Conservation (phyloP, 441 rosid genomes). For the Flueggea neowawraea region DNA sequence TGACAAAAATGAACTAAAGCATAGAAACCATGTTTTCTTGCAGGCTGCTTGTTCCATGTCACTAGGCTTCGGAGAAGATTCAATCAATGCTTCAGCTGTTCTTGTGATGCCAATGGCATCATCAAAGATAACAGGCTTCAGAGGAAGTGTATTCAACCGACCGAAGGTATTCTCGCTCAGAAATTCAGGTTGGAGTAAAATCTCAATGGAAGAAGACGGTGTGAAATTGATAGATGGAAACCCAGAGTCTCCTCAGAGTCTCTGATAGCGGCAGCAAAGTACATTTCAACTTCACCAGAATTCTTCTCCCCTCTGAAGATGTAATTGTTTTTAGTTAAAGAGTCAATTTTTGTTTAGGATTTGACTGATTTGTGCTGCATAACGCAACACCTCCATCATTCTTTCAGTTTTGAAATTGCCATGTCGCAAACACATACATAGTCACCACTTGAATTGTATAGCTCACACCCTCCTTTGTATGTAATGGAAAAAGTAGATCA, state of each 20-base stretch:
- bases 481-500: neutral
- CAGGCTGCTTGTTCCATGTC: slow-evolving; percentile 72
- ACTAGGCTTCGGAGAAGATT: slow-evolving; percentile 85
- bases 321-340: slow-evolving; percentile 1
- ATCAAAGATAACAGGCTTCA: slow-evolving; percentile 86
- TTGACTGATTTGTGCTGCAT: slow-evolving; percentile 9
- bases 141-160: slow-evolving; percentile 68
- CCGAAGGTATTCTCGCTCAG: slow-evolving; percentile 62
- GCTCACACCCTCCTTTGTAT: neutral
- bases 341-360: slow-evolving; percentile 16
- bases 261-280: slow-evolving; percentile 11
- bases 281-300: too few species aligned
- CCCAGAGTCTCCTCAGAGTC: slow-evolving; percentile 34
- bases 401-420: slow-evolving; percentile 10
- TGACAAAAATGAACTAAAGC: neutral
- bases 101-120: slow-evolving; percentile 99
- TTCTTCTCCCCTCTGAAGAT: neutral
- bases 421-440: too few species aligned
- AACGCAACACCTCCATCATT: slow-evolving; percentile 2
- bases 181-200: slow-evolving; percentile 70
- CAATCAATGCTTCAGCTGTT: slow-evolving; percentile 89
- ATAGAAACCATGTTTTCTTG: slow-evolving; percentile 15
- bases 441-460: neutral
- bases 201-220: slow-evolving; percentile 47
- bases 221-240: slow-evolving; percentile 32